Evolutionary conservation across 78 protist species (phyloP), one percentile per base, ranked within the genome.

Genomic region (Chrysochromulina tobinii): DNA sequence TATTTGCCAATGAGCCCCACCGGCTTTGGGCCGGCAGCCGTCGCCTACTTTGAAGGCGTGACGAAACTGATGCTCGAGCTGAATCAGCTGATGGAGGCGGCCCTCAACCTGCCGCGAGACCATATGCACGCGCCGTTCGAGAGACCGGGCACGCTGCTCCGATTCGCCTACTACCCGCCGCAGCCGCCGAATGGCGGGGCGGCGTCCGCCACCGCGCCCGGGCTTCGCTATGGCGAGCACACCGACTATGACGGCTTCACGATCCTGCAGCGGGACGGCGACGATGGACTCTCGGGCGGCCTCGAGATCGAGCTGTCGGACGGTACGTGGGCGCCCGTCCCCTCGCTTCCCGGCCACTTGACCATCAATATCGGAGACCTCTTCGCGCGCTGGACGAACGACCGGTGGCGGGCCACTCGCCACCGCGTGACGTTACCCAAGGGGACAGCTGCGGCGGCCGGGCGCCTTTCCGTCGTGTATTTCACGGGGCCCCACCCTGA

Each of bases 401-500:
- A 27, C 51, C 79, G 79, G 2, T 69, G 79, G 79, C 5, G 79
- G 3, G 79, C 79, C 14, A 69, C 79, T 8, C 9, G 4, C 12
- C 79, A 69, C 51, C 79, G 79, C 79, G 79, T 69, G 23, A 51
- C 79, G 51, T 4, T 4, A 12, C 79, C 79, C 51, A 51, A 51
- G 50, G 51, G 54, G 51, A 3, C 51, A 9, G 51, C 38, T 27
- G 15, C 12, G 4, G 15, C 50, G n/a, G 51, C 9, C 14, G 79
- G 54, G 54, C 79, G 79, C 23, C 79, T 69, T 15, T 25, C 50
- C 53, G 14, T 69, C 51, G 79, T 69, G 15, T 69, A 25, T 51
- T 69, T 69, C 79, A 25, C 79, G n/a, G 79, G 79, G 9, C 79
- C 79, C n/a, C 79, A 69, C 79, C 79, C 79, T 8, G 79, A 69